Base-by-base conservation (phyloP, 2,329 filamentous ascomycete genomes). In the Grosmannia clavigera region DNA sequence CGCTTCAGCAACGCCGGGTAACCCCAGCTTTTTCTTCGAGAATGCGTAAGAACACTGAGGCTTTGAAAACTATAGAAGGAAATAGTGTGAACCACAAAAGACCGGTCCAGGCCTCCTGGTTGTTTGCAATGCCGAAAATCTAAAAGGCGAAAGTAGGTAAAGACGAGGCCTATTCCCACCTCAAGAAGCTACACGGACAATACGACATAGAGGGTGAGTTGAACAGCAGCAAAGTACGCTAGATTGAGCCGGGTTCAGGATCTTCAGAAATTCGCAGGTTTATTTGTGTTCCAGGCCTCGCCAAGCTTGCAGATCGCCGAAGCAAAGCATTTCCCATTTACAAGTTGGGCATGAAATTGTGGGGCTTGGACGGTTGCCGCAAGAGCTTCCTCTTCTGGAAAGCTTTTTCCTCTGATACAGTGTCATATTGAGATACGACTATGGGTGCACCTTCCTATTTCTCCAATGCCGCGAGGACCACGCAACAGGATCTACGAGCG, bases 1-100 rank as follows among this genome's bases (percentile, higher is more conserved):
- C 14, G 88, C 89, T 68, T 79, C 79, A 65, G 90, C 92, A 6
- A 84, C 94, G 61, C 92, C 92, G 16, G 92, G 92, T 52, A 64
- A 60, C 60, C 65, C 65, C 11, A 66, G 60, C 54, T 66, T 66
- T 58, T 64, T 65, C 58, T 66, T 66, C 59, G 65, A 66, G 62
- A 66, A 66, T n/a, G 57, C 60, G 25, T 50, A 25, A 31, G 31
- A 16, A 19, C 5, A 19, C 19, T n/a, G 43, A 46, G 7, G 19
- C 5, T 3, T 22, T n/a, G 5, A 9, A 46, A 46, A 1, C 43
- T n/a, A n/a, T 33, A 51, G 12, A 50, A 16, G 31, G 33, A 33
- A 51, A 14, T 35, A 50, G 51, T 11, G 50, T 7, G 14, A 25
- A 19, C 14, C 29, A 52, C 5, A 57, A 31, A 29, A 46, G 10